These are phyloP conservation scores for Allodekkera sacchari DNA, from an alignment of 805 yeast species.

Conservation along the genomic window DNA sequence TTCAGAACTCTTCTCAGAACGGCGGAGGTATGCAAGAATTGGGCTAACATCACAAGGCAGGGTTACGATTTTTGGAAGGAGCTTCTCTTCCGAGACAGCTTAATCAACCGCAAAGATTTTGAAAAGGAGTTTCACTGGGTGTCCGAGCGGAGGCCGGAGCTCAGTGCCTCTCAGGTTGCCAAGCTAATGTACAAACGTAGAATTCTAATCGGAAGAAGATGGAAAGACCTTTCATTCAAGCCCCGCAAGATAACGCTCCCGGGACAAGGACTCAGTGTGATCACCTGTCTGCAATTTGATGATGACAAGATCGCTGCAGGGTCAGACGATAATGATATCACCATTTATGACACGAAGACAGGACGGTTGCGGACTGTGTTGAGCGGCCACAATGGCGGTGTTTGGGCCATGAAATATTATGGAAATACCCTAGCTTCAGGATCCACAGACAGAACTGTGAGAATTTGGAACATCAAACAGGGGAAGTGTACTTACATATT, in stretches of 20 bases:
- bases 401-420: constrained; percentile 91
- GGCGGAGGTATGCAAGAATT: constrained; percentile 55
- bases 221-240: constrained; percentile 67
- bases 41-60: constrained; percentile 60
- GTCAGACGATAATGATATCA: constrained; percentile 77
- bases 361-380: constrained; percentile 59
- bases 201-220: constrained; percentile 49
- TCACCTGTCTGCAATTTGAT: constrained; percentile 91
- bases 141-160: constrained; percentile 4
- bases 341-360: constrained; percentile 68
- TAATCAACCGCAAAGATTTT: constrained; percentile 41
- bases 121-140: constrained; percentile 19
- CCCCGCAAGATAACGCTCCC: constrained; percentile 62
- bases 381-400: constrained; percentile 94
- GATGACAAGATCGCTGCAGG: constrained; percentile 87
- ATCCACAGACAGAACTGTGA: constrained; percentile 86
- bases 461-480: constrained; percentile 84
- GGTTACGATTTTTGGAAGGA: constrained; percentile 64
- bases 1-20: constrained; percentile 51
- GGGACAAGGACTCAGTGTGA: constrained; percentile 73
- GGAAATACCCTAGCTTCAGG: constrained; percentile 86
- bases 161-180: constrained; percentile 11
- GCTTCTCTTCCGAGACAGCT: constrained; percentile 52
- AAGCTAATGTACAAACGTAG: constrained; percentile 50
- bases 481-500: constrained; percentile 88